Percentiles rank a stretch among this genome's conserved stretches.
These are phyloP conservation scores for Pontederia crassipes DNA, from an alignment of 176 grass and related monocot species.

Conservation along the genomic window DNA sequence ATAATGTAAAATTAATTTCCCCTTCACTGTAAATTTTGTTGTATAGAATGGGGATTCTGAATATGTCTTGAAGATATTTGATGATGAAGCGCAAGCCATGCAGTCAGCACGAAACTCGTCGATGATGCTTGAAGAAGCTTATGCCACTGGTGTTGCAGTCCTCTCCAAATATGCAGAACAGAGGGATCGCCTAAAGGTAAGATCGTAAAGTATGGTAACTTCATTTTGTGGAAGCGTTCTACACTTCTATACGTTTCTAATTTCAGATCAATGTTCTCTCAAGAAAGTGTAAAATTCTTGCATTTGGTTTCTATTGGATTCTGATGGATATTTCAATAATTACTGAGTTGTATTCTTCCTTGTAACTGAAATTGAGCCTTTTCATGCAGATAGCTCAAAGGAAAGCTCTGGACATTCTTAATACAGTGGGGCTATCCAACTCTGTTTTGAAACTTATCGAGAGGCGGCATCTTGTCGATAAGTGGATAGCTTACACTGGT, in stretches of 20 bases:
- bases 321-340: not conserved
- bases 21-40: not conserved
- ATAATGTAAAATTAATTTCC: conserved; percentile 11
- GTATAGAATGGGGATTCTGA: conserved; percentile 84
- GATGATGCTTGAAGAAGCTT: conserved; percentile 81
- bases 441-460: conserved; percentile 85
- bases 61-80: conserved; percentile 79
- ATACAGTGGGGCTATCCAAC: conserved; percentile 86
- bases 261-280: too few species aligned
- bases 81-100: conserved; percentile 83
- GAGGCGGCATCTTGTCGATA: conserved; percentile 70
- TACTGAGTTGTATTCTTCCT: not conserved
- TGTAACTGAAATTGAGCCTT: not conserved
- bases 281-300: too few species aligned
- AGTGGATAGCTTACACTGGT: conserved; percentile 79
- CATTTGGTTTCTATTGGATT: too few species aligned
- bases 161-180: conserved; percentile 85
- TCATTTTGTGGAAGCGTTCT: too few species aligned
- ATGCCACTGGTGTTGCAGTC: conserved; percentile 65
- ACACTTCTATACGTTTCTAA: too few species aligned
- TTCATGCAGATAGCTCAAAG: conserved; percentile 80
- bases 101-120: conserved; percentile 73
- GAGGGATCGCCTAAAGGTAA: conserved; percentile 87
- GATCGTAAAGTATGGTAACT: not conserved
- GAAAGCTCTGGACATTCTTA: conserved; percentile 90